Conservation (phyloP, 371 early-diverging fungal genomes). For the Lichtheimia ornata region DNA sequence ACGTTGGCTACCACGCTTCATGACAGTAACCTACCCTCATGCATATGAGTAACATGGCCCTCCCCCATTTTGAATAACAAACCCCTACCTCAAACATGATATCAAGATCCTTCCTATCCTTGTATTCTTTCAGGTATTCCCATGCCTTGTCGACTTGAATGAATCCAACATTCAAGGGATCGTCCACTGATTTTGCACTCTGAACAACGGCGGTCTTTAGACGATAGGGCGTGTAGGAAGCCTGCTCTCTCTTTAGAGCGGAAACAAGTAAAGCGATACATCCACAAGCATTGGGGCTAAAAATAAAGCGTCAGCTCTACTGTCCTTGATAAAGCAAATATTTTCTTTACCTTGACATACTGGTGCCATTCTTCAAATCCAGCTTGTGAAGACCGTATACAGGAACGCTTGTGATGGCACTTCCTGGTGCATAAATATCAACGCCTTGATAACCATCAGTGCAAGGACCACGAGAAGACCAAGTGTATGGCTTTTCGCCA, state of each 20-base stretch:
- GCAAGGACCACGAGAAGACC: slow-evolving; percentile 90
- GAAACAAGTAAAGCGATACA: slow-evolving; percentile 83
- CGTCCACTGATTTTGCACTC: slow-evolving; percentile 75
- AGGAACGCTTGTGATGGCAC: slow-evolving; percentile 93
- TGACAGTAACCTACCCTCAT: slow-evolving; percentile 25
- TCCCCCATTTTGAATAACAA: neutral
- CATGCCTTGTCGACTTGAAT: slow-evolving; percentile 89
- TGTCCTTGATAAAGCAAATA: neutral
- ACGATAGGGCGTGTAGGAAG: slow-evolving; percentile 79
- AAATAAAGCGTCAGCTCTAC: slow-evolving; percentile 1
- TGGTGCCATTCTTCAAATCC: slow-evolving; percentile 91
- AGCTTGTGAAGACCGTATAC: slow-evolving; percentile 75
- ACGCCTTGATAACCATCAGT: slow-evolving; percentile 85
- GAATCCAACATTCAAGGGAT: slow-evolving; percentile 79
- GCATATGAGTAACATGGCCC: neutral
- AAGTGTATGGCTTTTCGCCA: slow-evolving; percentile 82
- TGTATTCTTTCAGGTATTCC: slow-evolving; percentile 71
- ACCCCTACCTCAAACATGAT: slow-evolving; percentile 61
- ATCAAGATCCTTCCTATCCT: slow-evolving; percentile 66
- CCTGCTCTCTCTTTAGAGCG: slow-evolving; percentile 69
- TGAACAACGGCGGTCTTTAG: slow-evolving; percentile 78
- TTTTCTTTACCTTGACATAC: slow-evolving; percentile 70
- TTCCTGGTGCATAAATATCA: slow-evolving; percentile 90
- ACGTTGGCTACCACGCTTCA: slow-evolving; percentile 50
- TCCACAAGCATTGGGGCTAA: slow-evolving; percentile 88